Percentiles rank a stretch among this genome's conserved stretches.
phyloP scores from a whole-genome alignment of 768 basidiomycete species.

The Jaapia argillacea region DNA sequence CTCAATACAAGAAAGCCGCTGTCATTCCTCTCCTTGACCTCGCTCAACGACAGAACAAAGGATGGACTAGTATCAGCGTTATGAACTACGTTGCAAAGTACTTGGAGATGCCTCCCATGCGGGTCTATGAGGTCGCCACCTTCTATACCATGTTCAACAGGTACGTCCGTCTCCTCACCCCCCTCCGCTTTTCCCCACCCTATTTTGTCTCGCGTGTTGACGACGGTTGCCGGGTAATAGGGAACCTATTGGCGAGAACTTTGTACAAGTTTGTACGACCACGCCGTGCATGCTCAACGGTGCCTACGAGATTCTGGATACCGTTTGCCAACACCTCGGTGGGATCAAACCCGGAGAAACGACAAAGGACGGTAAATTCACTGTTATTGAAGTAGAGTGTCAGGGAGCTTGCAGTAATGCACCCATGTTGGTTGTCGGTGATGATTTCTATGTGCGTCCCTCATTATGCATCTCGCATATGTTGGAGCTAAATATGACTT shows the following conservation, averaged over 20 bases:
- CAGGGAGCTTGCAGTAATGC: constrained; percentile 98
- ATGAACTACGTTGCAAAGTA: constrained; percentile 98
- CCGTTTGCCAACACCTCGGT: constrained; percentile 75
- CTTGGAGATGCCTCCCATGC: constrained; percentile 93
- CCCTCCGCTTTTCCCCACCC: background rate
- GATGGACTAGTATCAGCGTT: constrained; percentile 96
- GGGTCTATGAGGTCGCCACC: constrained; percentile 97
- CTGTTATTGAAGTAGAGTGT: constrained; percentile 96
- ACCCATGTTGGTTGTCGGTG: constrained; percentile 91
- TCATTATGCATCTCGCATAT: background rate
- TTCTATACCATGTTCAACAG: constrained; percentile 99
- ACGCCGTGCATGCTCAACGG: constrained; percentile 96
- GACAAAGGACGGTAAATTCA: constrained; percentile 95
- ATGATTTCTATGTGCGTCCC: constrained; percentile 85
- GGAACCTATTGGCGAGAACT: constrained; percentile 89
- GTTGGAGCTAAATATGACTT: too few species aligned
- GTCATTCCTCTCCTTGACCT: constrained; percentile 95
- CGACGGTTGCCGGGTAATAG: constrained; percentile 24
- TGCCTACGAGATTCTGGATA: constrained; percentile 81
- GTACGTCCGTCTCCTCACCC: constrained; percentile 28
- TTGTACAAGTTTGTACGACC: constrained; percentile 97
- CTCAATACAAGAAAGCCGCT: constrained; percentile 98
- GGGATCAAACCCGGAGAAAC: constrained; percentile 83
- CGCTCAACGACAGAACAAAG: constrained; percentile 95
- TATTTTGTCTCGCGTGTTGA: background rate